Conservation (phyloP, 1,284 basidiomycete species). For the Trichosporon inkin region DNA sequence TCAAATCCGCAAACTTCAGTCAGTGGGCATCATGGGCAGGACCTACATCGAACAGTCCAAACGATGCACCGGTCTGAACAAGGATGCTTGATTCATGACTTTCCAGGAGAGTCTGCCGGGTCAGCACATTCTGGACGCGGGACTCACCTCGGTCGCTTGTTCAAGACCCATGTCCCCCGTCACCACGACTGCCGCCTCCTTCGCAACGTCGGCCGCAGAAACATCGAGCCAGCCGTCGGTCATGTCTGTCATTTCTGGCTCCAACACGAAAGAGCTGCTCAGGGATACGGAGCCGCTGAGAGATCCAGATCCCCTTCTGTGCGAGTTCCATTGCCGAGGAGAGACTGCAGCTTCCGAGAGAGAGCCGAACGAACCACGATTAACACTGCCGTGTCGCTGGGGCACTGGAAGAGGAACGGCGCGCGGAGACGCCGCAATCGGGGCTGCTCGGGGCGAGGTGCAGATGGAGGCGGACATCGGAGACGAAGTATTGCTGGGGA, state of each 20-base stretch:
- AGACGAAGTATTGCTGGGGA: background rate
- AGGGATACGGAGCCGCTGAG: conserved; percentile 15
- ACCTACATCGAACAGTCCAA: conserved; percentile 41
- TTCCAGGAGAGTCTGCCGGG: conserved; percentile 27
- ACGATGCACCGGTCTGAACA: conserved; percentile 24
- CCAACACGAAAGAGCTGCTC: conserved; percentile 20
- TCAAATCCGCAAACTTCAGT: conserved; percentile 38
- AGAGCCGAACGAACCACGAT: conserved; percentile 23
- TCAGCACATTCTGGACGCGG: background rate
- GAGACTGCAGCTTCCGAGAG: conserved; percentile 20
- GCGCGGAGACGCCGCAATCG: conserved; percentile 24
- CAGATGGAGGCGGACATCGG: conserved; percentile 5
- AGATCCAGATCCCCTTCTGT: background rate
- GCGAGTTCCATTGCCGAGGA: conserved; percentile 8
- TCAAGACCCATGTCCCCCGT: conserved; percentile 30
- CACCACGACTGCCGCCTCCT: conserved; percentile 5
- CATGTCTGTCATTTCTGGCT: conserved; percentile 16
- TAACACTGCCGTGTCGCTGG: conserved; percentile 27
- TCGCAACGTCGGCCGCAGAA: conserved; percentile 14
- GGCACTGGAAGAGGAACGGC: conserved; percentile 28
- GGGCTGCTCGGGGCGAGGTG: conserved; percentile 12
- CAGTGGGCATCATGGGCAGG: background rate
- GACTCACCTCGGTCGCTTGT: conserved; percentile 37
- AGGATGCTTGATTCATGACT: conserved; percentile 24
- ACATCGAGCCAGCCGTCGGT: conserved; percentile 31